phyloP scores from a whole-genome alignment of 140 eudicot genomes.

The Ambrosia hybrid region DNA sequence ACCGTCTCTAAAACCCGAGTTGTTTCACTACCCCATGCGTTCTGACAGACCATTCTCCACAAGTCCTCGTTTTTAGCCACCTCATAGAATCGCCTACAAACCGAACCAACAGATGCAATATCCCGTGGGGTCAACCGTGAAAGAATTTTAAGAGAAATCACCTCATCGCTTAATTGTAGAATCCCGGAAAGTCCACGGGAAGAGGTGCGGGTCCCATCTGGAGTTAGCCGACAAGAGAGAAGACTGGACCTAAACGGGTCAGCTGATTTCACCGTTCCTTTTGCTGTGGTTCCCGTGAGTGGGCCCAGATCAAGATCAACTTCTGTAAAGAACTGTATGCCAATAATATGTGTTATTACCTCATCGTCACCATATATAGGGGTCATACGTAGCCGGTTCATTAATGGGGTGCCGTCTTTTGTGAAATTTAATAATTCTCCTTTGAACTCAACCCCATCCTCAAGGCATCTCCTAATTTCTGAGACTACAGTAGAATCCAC shows the following conservation, averaged over 20 bases:
- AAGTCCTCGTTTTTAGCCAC: slow-evolving; percentile 71
- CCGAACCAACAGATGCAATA: slow-evolving; percentile 81
- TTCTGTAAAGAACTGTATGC: slow-evolving; percentile 80
- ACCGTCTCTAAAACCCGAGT: slow-evolving; percentile 70
- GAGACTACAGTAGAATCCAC: slow-evolving; percentile 82
- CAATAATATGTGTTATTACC: slow-evolving; percentile 74
- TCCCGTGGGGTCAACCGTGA: slow-evolving; percentile 79
- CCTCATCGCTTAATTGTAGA: slow-evolving; percentile 77
- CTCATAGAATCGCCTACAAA: slow-evolving; percentile 60
- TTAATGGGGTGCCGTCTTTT: slow-evolving; percentile 88
- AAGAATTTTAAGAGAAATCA: slow-evolving; percentile 60
- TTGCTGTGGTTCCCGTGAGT: slow-evolving; percentile 67
- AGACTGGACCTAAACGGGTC: slow-evolving; percentile 58
- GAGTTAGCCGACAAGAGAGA: slow-evolving; percentile 41
- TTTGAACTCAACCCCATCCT: slow-evolving; percentile 78
- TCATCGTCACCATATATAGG: slow-evolving; percentile 93
- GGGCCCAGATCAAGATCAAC: slow-evolving; percentile 84
- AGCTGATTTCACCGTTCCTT: slow-evolving; percentile 44
- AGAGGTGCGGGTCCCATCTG: slow-evolving; percentile 45
- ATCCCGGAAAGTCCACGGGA: slow-evolving; percentile 63
- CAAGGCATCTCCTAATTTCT: slow-evolving; percentile 85
- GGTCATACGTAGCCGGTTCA: slow-evolving; percentile 81
- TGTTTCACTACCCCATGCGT: slow-evolving; percentile 87
- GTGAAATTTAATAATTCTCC: slow-evolving; percentile 84
- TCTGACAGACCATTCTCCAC: slow-evolving; percentile 92